These are phyloP conservation scores for Crepidotus variabilis DNA, from an alignment of 768 basidiomycete species.

Conservation along the genomic window DNA sequence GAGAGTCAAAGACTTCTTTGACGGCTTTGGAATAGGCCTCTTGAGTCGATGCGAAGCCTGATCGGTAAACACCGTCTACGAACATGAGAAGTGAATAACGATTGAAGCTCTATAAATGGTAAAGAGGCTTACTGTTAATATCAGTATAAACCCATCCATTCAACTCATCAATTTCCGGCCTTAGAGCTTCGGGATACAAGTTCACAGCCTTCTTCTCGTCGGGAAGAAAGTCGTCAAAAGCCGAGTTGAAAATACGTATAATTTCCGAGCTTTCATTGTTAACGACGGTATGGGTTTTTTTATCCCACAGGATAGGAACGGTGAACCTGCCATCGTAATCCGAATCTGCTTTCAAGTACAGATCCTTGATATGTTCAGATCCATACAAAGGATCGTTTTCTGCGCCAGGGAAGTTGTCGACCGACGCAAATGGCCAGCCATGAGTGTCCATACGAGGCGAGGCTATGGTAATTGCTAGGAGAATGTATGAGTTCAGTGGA, in stretches of 20 bases:
- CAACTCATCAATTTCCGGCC: slow-evolving; percentile 74
- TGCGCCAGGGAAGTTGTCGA: slow-evolving; percentile 65
- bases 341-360: slow-evolving; percentile 76
- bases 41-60: slow-evolving; percentile 83
- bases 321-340: slow-evolving; percentile 81
- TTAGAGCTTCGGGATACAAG: slow-evolving; percentile 72
- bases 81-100: background rate
- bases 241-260: slow-evolving; percentile 88
- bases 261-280: slow-evolving; percentile 97
- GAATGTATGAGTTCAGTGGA: background rate
- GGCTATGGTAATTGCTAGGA: slow-evolving; percentile 70
- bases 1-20: slow-evolving; percentile 64
- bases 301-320: slow-evolving; percentile 92
- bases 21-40: slow-evolving; percentile 81
- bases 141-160: slow-evolving; percentile 86
- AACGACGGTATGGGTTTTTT: slow-evolving; percentile 80
- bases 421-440: slow-evolving; percentile 86
- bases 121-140: slow-evolving; percentile 69
- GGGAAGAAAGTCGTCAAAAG: slow-evolving; percentile 72
- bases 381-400: slow-evolving; percentile 73
- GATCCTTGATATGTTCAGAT: slow-evolving; percentile 71
- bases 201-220: slow-evolving; percentile 63
- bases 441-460: slow-evolving; percentile 81
- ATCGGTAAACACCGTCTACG: slow-evolving; percentile 81
- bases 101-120: background rate